Conservation (phyloP, 2,329 filamentous ascomycete genomes). For the Diaporthe sp. region DNA sequence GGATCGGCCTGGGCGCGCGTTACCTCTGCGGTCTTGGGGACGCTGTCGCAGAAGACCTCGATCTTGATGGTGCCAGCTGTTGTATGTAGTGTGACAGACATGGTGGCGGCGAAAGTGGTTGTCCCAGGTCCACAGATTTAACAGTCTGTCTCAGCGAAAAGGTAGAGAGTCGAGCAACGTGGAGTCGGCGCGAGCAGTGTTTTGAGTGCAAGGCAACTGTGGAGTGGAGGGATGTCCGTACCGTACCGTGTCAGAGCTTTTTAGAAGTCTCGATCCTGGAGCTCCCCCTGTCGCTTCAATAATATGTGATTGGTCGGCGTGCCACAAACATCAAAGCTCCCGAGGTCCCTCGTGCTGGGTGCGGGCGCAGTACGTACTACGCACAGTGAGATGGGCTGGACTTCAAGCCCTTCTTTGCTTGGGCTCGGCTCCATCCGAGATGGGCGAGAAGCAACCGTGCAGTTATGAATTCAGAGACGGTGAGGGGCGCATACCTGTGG, state of each 20-base stretch:
- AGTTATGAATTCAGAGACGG: neutral
- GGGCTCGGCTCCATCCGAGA: slow-evolving; percentile 23
- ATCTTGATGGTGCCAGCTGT: slow-evolving; percentile 92
- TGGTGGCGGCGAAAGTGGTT: slow-evolving; percentile 48
- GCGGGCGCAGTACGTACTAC: neutral
- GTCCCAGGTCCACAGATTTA: neutral
- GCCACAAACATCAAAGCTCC: neutral
- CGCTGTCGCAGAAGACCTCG: slow-evolving; percentile 95
- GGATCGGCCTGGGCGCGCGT: slow-evolving; percentile 41
- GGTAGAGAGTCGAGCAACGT: neutral
- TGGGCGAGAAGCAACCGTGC: slow-evolving; percentile 1
- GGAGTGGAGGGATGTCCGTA: neutral
- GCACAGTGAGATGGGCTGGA: neutral
- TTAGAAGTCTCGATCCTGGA: neutral
- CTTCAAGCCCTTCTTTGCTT: neutral
- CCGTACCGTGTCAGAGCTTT: slow-evolving; percentile 11
- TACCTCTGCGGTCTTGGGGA: slow-evolving; percentile 92
- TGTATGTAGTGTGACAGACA: slow-evolving; percentile 86
- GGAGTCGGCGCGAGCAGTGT: neutral
- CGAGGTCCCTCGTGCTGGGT: slow-evolving; percentile 4
- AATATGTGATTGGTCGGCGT: slow-evolving; percentile 34
- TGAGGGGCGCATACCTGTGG: neutral
- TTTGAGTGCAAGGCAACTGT: slow-evolving; percentile 9
- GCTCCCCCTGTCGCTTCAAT: slow-evolving; percentile 28
- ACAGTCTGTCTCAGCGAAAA: neutral